Evolutionary conservation across 257 asterid species (phyloP).

Genomic region (Solanum sejunctum): DNA sequence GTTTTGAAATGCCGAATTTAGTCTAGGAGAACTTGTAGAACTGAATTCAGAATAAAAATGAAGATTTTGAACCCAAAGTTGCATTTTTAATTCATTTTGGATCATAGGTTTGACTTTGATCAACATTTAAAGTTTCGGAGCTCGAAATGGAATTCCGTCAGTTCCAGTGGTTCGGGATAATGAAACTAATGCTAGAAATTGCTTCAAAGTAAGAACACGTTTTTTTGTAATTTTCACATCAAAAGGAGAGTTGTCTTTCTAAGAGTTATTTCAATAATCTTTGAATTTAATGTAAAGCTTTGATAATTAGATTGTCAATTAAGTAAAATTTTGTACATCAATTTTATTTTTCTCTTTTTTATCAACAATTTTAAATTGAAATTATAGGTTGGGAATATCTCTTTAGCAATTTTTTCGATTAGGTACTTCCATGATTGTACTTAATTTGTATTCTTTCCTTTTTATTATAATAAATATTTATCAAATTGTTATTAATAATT

Average conservation of each 20-base stretch:
- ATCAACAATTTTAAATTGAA: background rate
- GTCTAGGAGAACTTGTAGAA: no score
- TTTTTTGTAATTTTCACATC: background rate
- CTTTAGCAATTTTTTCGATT: background rate
- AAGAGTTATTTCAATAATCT: background rate
- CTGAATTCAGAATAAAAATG: no score
- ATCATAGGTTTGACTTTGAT: no score
- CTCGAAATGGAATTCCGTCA: no score
- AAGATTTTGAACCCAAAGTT: no score
- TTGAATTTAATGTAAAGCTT: background rate
- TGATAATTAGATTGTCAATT: background rate
- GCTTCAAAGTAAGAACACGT: background rate
- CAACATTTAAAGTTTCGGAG: no score
- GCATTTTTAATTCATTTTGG: no score
- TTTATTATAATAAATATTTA: no score
- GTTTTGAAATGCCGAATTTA: no score
- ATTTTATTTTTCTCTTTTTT: background rate
- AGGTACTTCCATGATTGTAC: background rate
- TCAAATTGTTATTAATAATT: background rate
- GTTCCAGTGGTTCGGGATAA: no score
- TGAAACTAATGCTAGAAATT: no score
- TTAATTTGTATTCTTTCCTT: background rate
- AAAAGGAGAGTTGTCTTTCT: background rate
- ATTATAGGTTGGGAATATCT: background rate
- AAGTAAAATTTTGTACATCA: background rate